Evolutionary conservation across 225 moss, liverwort and hornwort genomes (phyloP).

Genomic region (Physcomitrium patens): DNA sequence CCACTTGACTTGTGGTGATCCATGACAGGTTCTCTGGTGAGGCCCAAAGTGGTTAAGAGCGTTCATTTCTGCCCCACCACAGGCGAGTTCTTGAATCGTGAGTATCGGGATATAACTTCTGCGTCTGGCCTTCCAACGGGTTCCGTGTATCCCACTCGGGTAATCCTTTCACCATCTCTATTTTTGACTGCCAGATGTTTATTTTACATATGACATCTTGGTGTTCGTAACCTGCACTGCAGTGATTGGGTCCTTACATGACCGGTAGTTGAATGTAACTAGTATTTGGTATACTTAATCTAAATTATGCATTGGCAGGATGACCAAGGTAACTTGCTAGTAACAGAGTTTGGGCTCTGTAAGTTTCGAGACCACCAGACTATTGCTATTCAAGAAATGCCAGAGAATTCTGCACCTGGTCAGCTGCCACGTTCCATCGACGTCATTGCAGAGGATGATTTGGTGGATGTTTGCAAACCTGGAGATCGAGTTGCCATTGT

Average conservation of each 20-base stretch:
- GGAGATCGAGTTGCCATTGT: conserved; percentile 84
- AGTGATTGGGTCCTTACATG: neutral
- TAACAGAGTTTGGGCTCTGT: conserved; percentile 81
- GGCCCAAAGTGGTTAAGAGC: conserved; percentile 88
- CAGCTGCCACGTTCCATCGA: conserved; percentile 92
- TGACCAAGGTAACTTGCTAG: conserved; percentile 74
- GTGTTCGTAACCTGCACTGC: neutral
- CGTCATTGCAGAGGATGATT: conserved; percentile 86
- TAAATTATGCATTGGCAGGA: conserved; percentile 50
- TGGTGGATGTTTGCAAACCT: conserved; percentile 89
- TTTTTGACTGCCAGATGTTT: neutral
- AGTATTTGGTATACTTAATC: neutral
- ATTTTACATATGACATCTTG: neutral
- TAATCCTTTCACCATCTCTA: conserved; percentile 18
- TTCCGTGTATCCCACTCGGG: conserved; percentile 83
- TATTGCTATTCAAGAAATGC: conserved; percentile 91
- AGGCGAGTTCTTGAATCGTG: conserved; percentile 64
- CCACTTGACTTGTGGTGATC: neutral
- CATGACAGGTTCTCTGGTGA: conserved; percentile 72
- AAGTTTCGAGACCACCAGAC: conserved; percentile 85
- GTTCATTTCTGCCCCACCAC: conserved; percentile 78
- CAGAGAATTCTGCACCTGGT: conserved; percentile 90
- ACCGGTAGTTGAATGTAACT: neutral
- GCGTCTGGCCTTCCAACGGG: conserved; percentile 78
- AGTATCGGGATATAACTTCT: conserved; percentile 85